Evolutionary conservation across 805 yeast species (phyloP), one percentile per base, ranked within the genome.

Genomic region (Ogataea degrootiae): DNA sequence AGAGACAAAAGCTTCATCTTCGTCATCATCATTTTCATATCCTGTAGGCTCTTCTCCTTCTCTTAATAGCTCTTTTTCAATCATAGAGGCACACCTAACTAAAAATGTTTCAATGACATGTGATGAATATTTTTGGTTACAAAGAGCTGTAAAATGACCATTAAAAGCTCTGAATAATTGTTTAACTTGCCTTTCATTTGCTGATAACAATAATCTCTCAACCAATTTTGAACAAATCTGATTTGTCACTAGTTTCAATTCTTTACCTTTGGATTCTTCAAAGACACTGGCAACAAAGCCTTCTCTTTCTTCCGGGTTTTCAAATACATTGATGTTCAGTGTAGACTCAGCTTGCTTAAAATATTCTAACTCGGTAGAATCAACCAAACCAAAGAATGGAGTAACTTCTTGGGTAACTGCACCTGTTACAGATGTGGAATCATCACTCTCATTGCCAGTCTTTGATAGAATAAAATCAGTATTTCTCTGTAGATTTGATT

Each of bases 321-420:
- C 87, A 60, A 92, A 88, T 0, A 94, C 85, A 66, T 90, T 82
- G 37, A 89, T 76, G 41, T 90, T 83, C 39, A 92, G 71, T 0
- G 94, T 86, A 4, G 90, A 79, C 66, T 92, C 98, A 0, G 97
- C 96, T 59, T 85, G 89, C 59, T 88, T 89, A 73, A 92, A 94
- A 66, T 94, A 92, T 52, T 90, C 97, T 38, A 88, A 68, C 65
- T 92, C 98, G 29, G 79, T 76, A 4, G 90, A 67, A 63, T 89
- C 96, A 11, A 92, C 83, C 35, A 92, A 73, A 21, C 99, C 99
- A 65, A 83, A 94, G 62, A 91, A 92, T 17, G 85, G 68, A 15
- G 64, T 61, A 21, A 55, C 53, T 47, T 58, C 60, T 15, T 47
- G 45, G 11, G 31, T 7, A 37, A 33, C 26, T 14, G 38, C 17